phyloP scores from a whole-genome alignment of 805 yeast genomes.

The Candida xyloterini region DNA sequence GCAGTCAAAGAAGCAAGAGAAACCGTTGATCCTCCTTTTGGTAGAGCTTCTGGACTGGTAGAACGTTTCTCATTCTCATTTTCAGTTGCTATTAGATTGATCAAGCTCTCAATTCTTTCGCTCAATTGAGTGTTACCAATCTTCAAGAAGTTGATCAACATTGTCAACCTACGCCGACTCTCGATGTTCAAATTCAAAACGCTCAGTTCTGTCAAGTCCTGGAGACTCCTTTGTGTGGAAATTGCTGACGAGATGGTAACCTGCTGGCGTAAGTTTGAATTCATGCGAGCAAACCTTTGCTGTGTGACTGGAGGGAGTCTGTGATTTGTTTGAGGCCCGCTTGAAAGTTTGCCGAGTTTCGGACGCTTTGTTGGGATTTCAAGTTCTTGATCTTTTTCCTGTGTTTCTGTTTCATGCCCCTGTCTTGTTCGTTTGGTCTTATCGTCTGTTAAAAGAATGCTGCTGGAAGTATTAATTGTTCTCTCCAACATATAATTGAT shows the following conservation, averaged over 20 bases:
- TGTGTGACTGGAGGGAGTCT: slow-evolving; percentile 11
- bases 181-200: slow-evolving; percentile 46
- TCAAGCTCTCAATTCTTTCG: slow-evolving; percentile 57
- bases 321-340: slow-evolving; percentile 7
- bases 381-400: background rate
- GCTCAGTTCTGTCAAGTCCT: slow-evolving; percentile 35
- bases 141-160: slow-evolving; percentile 75
- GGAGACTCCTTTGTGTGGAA: slow-evolving; percentile 30
- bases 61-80: slow-evolving; percentile 14
- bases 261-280: slow-evolving; percentile 26
- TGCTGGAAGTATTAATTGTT: slow-evolving; percentile 31
- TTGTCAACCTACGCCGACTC: slow-evolving; percentile 69
- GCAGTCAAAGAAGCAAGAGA: slow-evolving; percentile 20
- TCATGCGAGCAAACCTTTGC: slow-evolving; percentile 17
- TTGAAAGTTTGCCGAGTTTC: slow-evolving; percentile 14
- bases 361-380: slow-evolving; percentile 17
- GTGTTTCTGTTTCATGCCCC: slow-evolving; percentile 1
- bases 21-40: slow-evolving; percentile 4
- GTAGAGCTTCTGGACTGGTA: background rate
- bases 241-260: slow-evolving; percentile 31
- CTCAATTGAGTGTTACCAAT: slow-evolving; percentile 78
- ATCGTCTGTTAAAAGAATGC: slow-evolving; percentile 18
- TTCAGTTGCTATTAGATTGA: slow-evolving; percentile 29
- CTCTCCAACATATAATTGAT: slow-evolving; percentile 37
- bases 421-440: slow-evolving; percentile 19